Base-by-base conservation (phyloP, 2,329 filamentous ascomycete genomes). In the Arthrinium puccinioides region DNA sequence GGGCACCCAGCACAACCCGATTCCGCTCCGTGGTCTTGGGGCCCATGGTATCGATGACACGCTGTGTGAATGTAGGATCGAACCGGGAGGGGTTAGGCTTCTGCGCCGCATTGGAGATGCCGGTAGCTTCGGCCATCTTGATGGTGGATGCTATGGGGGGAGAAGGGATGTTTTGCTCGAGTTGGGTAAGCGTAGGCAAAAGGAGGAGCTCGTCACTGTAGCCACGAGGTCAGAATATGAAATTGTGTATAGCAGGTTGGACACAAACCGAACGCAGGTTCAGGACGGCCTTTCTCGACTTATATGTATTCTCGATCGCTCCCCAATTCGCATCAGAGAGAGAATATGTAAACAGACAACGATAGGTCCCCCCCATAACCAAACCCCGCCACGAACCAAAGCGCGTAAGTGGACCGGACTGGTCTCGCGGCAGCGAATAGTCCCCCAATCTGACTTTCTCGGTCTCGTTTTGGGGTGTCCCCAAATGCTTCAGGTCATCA, bases 61-160 rank as follows among this genome's bases (percentile, higher is more conserved):
- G 72, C 49, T 79, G 63, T 37, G 85, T 90, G 67, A 89, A 88
- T 63, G 73, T 75, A 50, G 84, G 84, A 59, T 90, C 84, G 66
- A 85, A 87, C 51, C 57, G 51, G 48, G 58, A 63, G 48, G 57
- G 44, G 30, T 51, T 50, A 23, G 53, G 47, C 36, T 47, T 43
- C 25, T 52, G 46, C 34, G 44, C 49, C 45, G 47, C 50, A 36
- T 51, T 54, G 25, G 49, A 48, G 36, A 51, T 29, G 24, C 51
- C 53, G 40, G 55, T 56, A 37, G 54, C 41, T n/a, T 38, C 27
- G 13, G 35, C 11, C 53, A 55, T 59, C 14, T 36, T 43, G 38
- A 32, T 21, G 16, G 18, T 16, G 26, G 20, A 31, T 16, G 20
- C 11, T 18, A 19, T 21, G n/a, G 32, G 3, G 10, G 21, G 21